These are phyloP conservation scores for Polygonum aviculare DNA, from an alignment of 148 eudicot species.

Conservation along the genomic window DNA sequence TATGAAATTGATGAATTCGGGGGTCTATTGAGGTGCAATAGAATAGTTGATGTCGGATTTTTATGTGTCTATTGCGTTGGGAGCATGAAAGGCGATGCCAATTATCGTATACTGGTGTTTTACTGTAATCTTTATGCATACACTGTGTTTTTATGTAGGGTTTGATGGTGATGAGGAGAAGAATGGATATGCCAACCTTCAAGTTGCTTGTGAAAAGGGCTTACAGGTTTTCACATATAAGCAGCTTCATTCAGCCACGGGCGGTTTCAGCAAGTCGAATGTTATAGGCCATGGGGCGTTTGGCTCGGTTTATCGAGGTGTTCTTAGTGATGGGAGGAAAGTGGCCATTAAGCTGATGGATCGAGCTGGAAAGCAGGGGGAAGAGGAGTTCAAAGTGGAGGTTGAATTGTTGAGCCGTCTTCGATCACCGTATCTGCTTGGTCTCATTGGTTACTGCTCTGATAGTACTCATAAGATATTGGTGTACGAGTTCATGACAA, in stretches of 20 bases:
- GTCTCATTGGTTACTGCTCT: slow-evolving; percentile 78
- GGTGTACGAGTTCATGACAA: slow-evolving; percentile 92
- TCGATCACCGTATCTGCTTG: slow-evolving; percentile 70
- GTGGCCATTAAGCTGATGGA: slow-evolving; percentile 92
- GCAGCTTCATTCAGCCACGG: slow-evolving; percentile 79
- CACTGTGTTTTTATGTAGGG: slow-evolving; percentile 23
- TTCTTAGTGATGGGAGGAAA: slow-evolving; percentile 75
- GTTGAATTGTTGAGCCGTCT: slow-evolving; percentile 81
- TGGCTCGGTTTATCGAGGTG: slow-evolving; percentile 79
- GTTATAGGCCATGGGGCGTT: slow-evolving; percentile 92
- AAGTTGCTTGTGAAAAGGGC: slow-evolving; percentile 64
- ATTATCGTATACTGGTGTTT: not conserved
- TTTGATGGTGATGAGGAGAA: slow-evolving; percentile 42
- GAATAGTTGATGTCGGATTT: not conserved
- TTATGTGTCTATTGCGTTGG: not conserved
- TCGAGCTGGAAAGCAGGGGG: slow-evolving; percentile 87
- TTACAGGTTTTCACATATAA: slow-evolving; percentile 72
- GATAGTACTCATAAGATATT: slow-evolving; percentile 67
- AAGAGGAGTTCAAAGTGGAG: slow-evolving; percentile 90
- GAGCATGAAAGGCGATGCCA: not conserved
- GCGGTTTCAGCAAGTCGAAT: slow-evolving; percentile 86
- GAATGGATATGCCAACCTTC: slow-evolving; percentile 24
- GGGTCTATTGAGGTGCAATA: no score
- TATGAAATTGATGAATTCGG: not conserved
- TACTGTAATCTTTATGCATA: not conserved